Evolutionary conservation across 306 rosid species (phyloP).

Genomic region (Luffa acutangula): DNA sequence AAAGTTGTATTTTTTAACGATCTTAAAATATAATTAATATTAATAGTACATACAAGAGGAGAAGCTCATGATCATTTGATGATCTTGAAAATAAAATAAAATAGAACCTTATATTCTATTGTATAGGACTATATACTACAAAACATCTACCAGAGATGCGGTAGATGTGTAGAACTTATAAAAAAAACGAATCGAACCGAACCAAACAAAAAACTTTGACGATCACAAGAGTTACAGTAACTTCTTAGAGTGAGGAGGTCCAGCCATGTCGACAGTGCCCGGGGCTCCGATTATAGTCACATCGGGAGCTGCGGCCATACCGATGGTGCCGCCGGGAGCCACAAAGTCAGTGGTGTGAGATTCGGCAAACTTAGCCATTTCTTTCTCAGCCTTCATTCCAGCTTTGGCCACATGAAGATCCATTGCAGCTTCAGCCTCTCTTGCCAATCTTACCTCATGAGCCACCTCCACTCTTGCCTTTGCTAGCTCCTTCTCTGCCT

Average conservation of each 20-base stretch:
- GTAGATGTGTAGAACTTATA: background rate
- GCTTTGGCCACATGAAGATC: slow-evolving; percentile 48
- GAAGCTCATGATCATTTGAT: too few relatives aligned
- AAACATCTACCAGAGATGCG: background rate
- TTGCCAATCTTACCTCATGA: slow-evolving; percentile 63
- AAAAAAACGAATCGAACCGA: background rate
- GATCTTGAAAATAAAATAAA: background rate
- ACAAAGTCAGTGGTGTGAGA: background rate
- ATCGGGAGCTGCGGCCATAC: background rate
- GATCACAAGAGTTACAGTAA: background rate
- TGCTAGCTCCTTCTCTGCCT: slow-evolving; percentile 62
- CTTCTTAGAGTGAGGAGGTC: background rate
- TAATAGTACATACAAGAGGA: too few relatives aligned
- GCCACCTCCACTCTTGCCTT: slow-evolving; percentile 53
- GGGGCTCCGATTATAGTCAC: background rate
- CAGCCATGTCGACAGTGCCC: background rate
- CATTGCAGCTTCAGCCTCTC: slow-evolving; percentile 67
- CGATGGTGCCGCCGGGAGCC: background rate
- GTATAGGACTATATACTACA: background rate
- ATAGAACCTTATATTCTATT: background rate
- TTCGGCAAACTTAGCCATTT: slow-evolving; percentile 17
- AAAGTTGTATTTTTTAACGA: too few relatives aligned
- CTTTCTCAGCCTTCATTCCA: slow-evolving; percentile 27
- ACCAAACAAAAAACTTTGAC: background rate
- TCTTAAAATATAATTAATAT: too few relatives aligned